These are phyloP conservation scores for Aristolochia contorta DNA, from an alignment of 164 flowering plant species.

Conservation along the genomic window DNA sequence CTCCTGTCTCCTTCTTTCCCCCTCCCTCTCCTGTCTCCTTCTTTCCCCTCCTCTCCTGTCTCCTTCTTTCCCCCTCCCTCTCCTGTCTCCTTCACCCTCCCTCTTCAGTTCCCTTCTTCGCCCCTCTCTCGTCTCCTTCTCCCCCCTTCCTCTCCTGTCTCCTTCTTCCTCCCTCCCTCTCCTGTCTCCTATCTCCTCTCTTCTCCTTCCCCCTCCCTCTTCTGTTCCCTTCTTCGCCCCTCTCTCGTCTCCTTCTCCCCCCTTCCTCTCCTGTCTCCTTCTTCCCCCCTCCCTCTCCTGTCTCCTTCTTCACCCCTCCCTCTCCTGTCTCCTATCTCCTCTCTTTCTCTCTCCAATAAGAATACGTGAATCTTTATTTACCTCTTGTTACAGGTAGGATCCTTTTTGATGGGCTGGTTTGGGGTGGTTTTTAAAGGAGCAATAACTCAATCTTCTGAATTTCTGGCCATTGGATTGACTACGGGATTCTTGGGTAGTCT, in stretches of 20 bases:
- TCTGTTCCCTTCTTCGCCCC: not conserved
- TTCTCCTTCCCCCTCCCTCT: conserved; percentile 16
- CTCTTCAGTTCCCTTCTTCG: too few species aligned
- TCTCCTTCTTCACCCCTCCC: not conserved
- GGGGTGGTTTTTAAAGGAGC: conserved; percentile 78
- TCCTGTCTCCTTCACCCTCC: conserved; percentile 21
- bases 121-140: not conserved
- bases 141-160: not conserved
- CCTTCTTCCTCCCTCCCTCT: conserved; percentile 28
- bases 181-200: conserved; percentile 71
- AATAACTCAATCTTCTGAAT: conserved; percentile 48
- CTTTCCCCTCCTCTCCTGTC: not conserved
- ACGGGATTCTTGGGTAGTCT: conserved; percentile 97
- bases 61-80: conserved; percentile 4
- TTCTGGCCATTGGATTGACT: conserved; percentile 67
- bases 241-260: not conserved
- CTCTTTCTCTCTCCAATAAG: not conserved
- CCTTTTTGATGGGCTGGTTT: conserved; percentile 95
- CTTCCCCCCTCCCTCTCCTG: conserved; percentile 9
- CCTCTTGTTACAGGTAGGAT: conserved; percentile 51
- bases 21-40: not conserved
- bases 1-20: not conserved
- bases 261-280: conserved; percentile 17
- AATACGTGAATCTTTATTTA: not conserved
- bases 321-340: not conserved